Evolutionary conservation across 257 asterid species (phyloP), one percentile per base, ranked within the genome.

Genomic region (Pogostemon cablin): DNA sequence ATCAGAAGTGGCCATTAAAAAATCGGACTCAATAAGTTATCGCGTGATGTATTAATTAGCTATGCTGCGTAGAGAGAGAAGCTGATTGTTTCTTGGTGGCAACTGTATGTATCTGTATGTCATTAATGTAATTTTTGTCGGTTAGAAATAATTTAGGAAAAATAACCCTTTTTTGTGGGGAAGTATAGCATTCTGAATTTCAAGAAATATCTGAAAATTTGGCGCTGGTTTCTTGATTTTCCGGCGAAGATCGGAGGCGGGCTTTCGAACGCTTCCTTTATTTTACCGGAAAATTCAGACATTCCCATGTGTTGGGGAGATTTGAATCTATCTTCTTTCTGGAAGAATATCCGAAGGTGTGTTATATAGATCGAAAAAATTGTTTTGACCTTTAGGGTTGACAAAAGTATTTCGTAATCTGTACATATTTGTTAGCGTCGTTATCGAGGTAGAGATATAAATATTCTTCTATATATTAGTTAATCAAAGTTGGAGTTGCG

Each of bases 71-170:
- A 52, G 38, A 55, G 59, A 40, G 81, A 67, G 40, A 44, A 47
- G 10, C 17, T 63, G 72, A 59, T 68, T 62, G 63, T 65, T 57
- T 57, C 48, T 49, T 0, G 74, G 72, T 82, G 79, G 69, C 77
- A 74, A 75, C 73, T 80, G 73, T 78, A 72, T 73, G 75, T 78
- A 74, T 72, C 73, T 80, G 73, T 78, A 72, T 73, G 75, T 80
- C 77, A 67, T 69, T 60, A 60, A 40, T 61, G 47, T 66, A 65
- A 34, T 41, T 47, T 8, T 60, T 54, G 63, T 60, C 47, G 49
- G 65, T 73, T 54, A 54, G 59, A 62, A 4, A 43, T 35, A 67
- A 75, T 9, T 67, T 15, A 9, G 20, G 39, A 12, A 50, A 63
- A 34, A 37, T 9, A 66, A 46, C 38, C 17, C 41, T 38, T 38